Percentiles rank a stretch among this genome's conserved stretches.
Evolutionary conservation across 345 rosid species (phyloP).

Genomic region (Microthlaspi erraticum): DNA sequence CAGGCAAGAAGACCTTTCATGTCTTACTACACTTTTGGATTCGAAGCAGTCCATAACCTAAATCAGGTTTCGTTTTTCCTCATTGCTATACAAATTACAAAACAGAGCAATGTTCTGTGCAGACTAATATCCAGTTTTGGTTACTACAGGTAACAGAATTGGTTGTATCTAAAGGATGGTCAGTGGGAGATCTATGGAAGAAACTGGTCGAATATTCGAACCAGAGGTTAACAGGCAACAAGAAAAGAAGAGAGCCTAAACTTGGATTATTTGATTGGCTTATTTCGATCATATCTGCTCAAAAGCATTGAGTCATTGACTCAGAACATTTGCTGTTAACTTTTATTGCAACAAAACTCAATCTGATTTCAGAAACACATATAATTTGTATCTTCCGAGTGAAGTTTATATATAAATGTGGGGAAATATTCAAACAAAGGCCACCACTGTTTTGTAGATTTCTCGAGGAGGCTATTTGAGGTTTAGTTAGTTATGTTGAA

Average conservation of each 20-base stretch:
- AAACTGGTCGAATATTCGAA: conserved; percentile 66
- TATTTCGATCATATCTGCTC: conserved; percentile 51
- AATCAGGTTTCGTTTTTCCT: conserved; percentile 51
- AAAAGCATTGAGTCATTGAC: background rate
- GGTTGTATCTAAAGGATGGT: conserved; percentile 69
- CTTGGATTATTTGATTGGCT: conserved; percentile 80
- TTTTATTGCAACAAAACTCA: background rate
- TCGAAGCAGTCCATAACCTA: conserved; percentile 53
- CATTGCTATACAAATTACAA: background rate
- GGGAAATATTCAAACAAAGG: background rate
- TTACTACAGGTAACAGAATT: conserved; percentile 57
- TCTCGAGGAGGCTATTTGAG: too few species aligned
- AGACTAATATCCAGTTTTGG: background rate
- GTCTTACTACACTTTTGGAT: conserved; percentile 63
- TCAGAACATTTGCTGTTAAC: background rate
- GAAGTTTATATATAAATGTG: background rate
- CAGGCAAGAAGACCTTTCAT: conserved; percentile 78
- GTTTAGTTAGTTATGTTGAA: conserved; percentile 48
- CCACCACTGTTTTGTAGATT: too few species aligned
- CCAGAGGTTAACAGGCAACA: conserved; percentile 49
- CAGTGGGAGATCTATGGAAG: conserved; percentile 83
- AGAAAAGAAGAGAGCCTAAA: conserved; percentile 47
- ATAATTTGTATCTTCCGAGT: background rate
- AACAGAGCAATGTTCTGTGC: background rate
- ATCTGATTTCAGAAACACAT: background rate